phyloP scores from a whole-genome alignment of 2,329 filamentous ascomycete genomes.

The Cercospora janseana region DNA sequence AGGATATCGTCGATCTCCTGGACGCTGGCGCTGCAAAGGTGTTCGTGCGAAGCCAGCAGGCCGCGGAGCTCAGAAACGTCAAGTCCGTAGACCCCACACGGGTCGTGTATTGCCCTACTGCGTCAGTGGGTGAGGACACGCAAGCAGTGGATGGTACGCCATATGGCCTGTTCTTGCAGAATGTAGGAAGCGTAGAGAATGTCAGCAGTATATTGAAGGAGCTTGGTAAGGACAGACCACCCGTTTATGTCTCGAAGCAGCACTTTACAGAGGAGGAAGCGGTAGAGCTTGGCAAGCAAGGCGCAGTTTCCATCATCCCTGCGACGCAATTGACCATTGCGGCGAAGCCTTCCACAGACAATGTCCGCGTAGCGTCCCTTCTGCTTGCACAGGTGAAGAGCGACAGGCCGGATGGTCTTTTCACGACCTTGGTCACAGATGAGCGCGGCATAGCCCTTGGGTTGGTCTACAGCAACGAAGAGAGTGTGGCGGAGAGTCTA shows the following conservation, averaged over 20 bases:
- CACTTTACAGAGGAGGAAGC: slow-evolving; percentile 42
- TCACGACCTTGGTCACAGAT: slow-evolving; percentile 88
- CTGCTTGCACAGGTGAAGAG: slow-evolving; percentile 73
- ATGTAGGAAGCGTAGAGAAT: slow-evolving; percentile 41
- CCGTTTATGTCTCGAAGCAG: slow-evolving; percentile 52
- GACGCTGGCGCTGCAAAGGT: slow-evolving; percentile 82
- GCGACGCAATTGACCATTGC: slow-evolving; percentile 68
- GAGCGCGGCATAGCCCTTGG: slow-evolving; percentile 81
- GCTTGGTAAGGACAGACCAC: slow-evolving; percentile 49
- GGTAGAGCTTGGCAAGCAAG: slow-evolving; percentile 44
- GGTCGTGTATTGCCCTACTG: slow-evolving; percentile 51
- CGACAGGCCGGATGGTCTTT: slow-evolving; percentile 77
- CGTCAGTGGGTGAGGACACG: slow-evolving; percentile 47
- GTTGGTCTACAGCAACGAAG: slow-evolving; percentile 88
- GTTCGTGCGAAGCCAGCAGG: slow-evolving; percentile 71
- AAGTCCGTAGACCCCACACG: slow-evolving; percentile 56
- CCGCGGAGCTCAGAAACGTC: slow-evolving; percentile 55
- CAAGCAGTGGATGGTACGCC: slow-evolving; percentile 46
- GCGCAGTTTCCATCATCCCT: slow-evolving; percentile 69
- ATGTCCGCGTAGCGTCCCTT: slow-evolving; percentile 67
- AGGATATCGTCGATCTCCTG: slow-evolving; percentile 76
- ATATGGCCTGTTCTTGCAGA: slow-evolving; percentile 47
- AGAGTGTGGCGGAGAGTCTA: slow-evolving; percentile 84
- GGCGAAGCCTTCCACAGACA: slow-evolving; percentile 55
- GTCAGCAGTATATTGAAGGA: slow-evolving; percentile 51